phyloP scores from a whole-genome alignment of 1,284 basidiomycete species.

The Rhodotorula sp. region DNA sequence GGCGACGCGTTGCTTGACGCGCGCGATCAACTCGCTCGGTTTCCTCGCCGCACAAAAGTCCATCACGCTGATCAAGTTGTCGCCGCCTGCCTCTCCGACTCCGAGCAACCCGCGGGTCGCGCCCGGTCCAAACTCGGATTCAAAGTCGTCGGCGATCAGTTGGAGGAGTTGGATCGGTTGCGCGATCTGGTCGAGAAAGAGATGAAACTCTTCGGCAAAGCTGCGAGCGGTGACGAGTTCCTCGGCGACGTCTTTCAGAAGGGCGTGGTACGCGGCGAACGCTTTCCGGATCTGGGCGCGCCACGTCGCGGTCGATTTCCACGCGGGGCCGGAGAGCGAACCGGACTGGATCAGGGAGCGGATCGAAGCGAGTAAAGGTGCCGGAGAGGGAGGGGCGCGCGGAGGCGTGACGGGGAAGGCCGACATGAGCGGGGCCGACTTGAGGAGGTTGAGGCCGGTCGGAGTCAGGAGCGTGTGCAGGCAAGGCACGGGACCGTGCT shows the following conservation, averaged over 20 bases:
- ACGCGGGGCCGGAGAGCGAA: slow-evolving; percentile 18
- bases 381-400: slow-evolving; percentile 23
- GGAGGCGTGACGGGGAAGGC: slow-evolving; percentile 36
- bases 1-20: slow-evolving; percentile 31
- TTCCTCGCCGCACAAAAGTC: slow-evolving; percentile 35
- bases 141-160: slow-evolving; percentile 38
- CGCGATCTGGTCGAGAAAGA: slow-evolving; percentile 38
- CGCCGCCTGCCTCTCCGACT: slow-evolving; percentile 34
- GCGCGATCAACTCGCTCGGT: slow-evolving; percentile 29
- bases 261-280: slow-evolving; percentile 30
- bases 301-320: slow-evolving; percentile 31
- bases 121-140: slow-evolving; percentile 31
- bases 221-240: slow-evolving; percentile 25
- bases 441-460: slow-evolving; percentile 35
- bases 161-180: slow-evolving; percentile 35
- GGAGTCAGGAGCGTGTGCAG: slow-evolving; percentile 37
- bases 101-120: slow-evolving; percentile 34
- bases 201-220: slow-evolving; percentile 32
- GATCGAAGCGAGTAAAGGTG: slow-evolving; percentile 34
- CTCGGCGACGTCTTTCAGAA: slow-evolving; percentile 31
- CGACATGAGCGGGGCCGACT: slow-evolving; percentile 37
- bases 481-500: slow-evolving; percentile 25
- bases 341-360: slow-evolving; percentile 29
- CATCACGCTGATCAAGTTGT: slow-evolving; percentile 37
- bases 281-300: slow-evolving; percentile 33